Evolutionary conservation across 2,329 filamentous ascomycete species (phyloP).

Genomic region (Magnaporthiopsis poae): DNA sequence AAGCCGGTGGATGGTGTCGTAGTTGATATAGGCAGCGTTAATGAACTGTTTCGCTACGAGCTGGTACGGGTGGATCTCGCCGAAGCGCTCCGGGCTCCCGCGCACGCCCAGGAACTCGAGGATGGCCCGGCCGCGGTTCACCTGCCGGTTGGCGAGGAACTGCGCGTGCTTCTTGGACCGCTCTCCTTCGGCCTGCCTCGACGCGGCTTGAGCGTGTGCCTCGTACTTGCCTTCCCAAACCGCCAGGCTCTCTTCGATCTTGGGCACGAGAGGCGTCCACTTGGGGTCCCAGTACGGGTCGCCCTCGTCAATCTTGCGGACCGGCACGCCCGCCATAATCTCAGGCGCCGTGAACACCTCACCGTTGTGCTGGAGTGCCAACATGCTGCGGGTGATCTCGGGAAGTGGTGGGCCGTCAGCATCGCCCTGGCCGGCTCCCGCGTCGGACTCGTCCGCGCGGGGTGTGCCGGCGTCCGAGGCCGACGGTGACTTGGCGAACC

Average conservation of each 20-base stretch:
- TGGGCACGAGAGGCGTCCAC: constrained; percentile 37
- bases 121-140: constrained; percentile 45
- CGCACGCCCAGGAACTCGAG: constrained; percentile 34
- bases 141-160: constrained; percentile 45
- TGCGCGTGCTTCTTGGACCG: constrained; percentile 30
- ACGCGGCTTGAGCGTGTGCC: neutral
- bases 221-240: constrained; percentile 38
- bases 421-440: constrained; percentile 6
- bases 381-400: constrained; percentile 36
- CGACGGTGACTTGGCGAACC: constrained; percentile 3
- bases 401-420: constrained; percentile 13
- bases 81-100: constrained; percentile 20
- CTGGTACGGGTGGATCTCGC: constrained; percentile 47
- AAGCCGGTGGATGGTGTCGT: constrained; percentile 48
- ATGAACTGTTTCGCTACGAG: constrained; percentile 44
- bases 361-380: constrained; percentile 40
- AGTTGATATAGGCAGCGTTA: constrained; percentile 34
- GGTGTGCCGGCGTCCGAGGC: constrained; percentile 3
- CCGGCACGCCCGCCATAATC: constrained; percentile 42
- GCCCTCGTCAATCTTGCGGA: constrained; percentile 38
- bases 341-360: constrained; percentile 39
- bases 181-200: neutral
- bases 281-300: constrained; percentile 48
- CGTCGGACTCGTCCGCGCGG: constrained; percentile 7
- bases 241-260: constrained; percentile 34